A percentile compares a stretch with the other conserved stretches of the same genome.
Evolutionary conservation across 2,329 filamentous ascomycete genomes (phyloP).

Genomic region (Cytospora piceicola): DNA sequence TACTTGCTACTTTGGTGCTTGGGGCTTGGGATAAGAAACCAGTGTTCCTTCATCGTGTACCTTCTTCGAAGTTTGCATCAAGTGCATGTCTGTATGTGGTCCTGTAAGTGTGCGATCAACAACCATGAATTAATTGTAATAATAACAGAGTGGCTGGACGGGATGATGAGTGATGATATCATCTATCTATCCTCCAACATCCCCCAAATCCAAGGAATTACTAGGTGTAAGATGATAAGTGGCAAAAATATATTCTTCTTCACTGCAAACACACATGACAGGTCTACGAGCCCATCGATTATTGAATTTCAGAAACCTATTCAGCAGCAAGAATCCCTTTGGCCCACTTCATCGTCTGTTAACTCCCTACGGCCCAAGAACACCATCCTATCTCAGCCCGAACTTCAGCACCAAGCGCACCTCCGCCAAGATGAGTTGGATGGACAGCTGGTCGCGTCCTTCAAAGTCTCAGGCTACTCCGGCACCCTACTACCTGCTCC

Average conservation of each 20-base stretch:
- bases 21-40: no score
- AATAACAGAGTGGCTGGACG: neutral
- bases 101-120: neutral
- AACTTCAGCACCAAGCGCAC: neutral
- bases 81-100: neutral
- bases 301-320: neutral
- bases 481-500: slow-evolving; percentile 57
- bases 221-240: neutral
- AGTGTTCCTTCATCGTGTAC: neutral
- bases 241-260: neutral
- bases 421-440: slow-evolving; percentile 44
- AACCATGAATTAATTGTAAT: no score
- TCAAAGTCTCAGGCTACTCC: slow-evolving; percentile 48
- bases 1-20: neutral
- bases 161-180: slow-evolving; percentile 21
- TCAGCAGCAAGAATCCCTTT: neutral
- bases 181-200: neutral
- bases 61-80: neutral
- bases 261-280: neutral
- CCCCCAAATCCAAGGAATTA: neutral
- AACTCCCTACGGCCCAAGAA: neutral
- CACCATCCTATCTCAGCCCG: neutral
- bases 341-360: neutral
- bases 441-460: slow-evolving; percentile 48
- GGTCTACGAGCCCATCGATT: neutral